These are phyloP conservation scores for Tuber microsphaerosporum DNA, from an alignment of 495 filamentous ascomycete species.

Conservation along the genomic window DNA sequence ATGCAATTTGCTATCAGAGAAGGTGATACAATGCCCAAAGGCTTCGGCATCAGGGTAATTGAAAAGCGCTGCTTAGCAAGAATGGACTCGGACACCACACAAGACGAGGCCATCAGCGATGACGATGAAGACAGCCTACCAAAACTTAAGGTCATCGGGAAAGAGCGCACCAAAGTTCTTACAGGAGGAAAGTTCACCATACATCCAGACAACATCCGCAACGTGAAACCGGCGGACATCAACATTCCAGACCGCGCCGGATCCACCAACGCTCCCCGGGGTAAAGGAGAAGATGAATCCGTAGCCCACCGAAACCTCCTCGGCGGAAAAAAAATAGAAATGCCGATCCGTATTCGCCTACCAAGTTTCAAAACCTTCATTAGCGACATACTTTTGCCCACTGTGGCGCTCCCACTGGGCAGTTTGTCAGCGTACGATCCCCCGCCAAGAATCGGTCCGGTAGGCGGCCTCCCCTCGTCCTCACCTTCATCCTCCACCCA, in stretches of 20 bases:
- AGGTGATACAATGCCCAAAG: constrained; percentile 31
- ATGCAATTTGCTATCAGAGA: constrained; percentile 28
- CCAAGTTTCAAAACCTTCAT: constrained; percentile 39
- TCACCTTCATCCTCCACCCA: constrained; percentile 7
- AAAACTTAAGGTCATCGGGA: constrained; percentile 26
- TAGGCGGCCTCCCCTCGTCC: constrained; percentile 6
- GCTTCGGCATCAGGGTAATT: constrained; percentile 30
- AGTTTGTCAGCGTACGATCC: constrained; percentile 12
- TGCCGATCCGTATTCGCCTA: constrained; percentile 31
- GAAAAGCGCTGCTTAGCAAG: constrained; percentile 29
- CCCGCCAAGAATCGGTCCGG: constrained; percentile 8
- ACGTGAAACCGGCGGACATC: constrained; percentile 8
- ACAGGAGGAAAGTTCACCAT: constrained; percentile 29
- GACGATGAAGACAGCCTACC: constrained; percentile 16
- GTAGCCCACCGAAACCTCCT: background rate
- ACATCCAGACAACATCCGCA: constrained; percentile 15
- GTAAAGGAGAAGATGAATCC: background rate
- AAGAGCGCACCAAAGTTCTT: constrained; percentile 33
- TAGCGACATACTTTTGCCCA: constrained; percentile 35
- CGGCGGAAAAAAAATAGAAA: constrained; percentile 26
- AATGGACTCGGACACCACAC: constrained; percentile 10
- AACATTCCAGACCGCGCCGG: background rate
- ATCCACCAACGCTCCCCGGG: background rate
- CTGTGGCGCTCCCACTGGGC: constrained; percentile 40
- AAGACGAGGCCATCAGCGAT: constrained; percentile 22